A percentile compares a stretch with the other conserved stretches of the same genome.
Conservation (phyloP, 352 stramenopile species). For the Phytophthora multivora region DNA sequence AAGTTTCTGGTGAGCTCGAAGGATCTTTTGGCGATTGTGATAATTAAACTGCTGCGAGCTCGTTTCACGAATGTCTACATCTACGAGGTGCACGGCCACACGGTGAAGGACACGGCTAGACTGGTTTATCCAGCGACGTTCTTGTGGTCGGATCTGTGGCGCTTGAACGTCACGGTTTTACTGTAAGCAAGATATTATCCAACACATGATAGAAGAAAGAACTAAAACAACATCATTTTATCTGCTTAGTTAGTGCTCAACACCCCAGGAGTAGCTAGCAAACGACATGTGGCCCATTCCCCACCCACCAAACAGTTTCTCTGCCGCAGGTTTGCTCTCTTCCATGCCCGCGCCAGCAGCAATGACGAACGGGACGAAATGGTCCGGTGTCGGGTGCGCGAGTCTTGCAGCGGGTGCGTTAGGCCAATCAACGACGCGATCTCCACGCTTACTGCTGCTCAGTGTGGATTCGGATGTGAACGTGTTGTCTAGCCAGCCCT, state of each 20-base stretch:
- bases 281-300: constrained; percentile 37
- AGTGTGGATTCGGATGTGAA: constrained; percentile 22
- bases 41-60: constrained; percentile 35
- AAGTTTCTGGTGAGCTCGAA: constrained; percentile 43
- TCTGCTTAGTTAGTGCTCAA: constrained; percentile 3
- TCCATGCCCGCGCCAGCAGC: constrained; percentile 49
- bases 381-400: constrained; percentile 47
- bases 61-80: constrained; percentile 36
- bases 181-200: constrained; percentile 2
- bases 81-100: constrained; percentile 40
- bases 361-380: constrained; percentile 49
- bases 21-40: constrained; percentile 28
- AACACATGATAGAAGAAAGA: too few species aligned
- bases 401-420: constrained; percentile 28
- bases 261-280: constrained; percentile 34
- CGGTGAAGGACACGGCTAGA: constrained; percentile 35
- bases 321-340: constrained; percentile 27
- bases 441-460: constrained; percentile 13
- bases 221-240: not conserved
- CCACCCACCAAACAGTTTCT: constrained; percentile 39
- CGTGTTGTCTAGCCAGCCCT: constrained; percentile 35
- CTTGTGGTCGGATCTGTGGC: constrained; percentile 29
- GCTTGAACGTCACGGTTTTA: constrained; percentile 35
- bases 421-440: constrained; percentile 37
- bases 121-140: constrained; percentile 38